Percentiles rank a stretch among this genome's conserved stretches.
These are phyloP conservation scores for Magnolia kwangsiensis DNA, from an alignment of 164 flowering plant genomes.

Conservation along the genomic window DNA sequence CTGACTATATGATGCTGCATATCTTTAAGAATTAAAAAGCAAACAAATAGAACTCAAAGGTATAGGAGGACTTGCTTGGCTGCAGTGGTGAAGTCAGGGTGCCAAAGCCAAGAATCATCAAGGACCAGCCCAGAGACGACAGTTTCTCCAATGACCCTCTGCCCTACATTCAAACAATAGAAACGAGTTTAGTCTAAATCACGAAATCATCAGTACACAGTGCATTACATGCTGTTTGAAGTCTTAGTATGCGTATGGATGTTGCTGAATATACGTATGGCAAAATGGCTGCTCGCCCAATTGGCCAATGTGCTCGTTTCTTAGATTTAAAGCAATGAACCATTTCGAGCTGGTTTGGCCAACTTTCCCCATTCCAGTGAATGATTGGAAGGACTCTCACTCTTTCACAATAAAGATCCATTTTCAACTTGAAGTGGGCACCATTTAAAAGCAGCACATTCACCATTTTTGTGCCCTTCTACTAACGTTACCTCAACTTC, in stretches of 20 bases:
- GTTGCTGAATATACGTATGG: neutral
- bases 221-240: neutral
- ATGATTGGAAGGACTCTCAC: neutral
- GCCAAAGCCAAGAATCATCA: conserved; percentile 85
- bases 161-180: conserved; percentile 55
- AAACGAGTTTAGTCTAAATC: neutral
- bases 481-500: neutral
- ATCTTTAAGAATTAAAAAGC: neutral
- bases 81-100: conserved; percentile 83
- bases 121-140: conserved; percentile 80
- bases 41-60: neutral
- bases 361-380: neutral
- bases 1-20: neutral
- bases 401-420: too few relatives aligned
- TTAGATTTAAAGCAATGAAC: neutral
- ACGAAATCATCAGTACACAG: neutral
- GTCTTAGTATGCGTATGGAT: neutral
- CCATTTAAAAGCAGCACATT: too few relatives aligned
- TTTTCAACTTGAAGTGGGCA: too few relatives aligned
- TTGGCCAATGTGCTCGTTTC: neutral
- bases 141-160: conserved; percentile 90
- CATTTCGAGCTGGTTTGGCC: neutral
- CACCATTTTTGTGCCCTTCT: neutral
- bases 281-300: neutral
- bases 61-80: conserved; percentile 57